These are phyloP conservation scores for Sequoia sempervirens DNA, from an alignment of 75 land plant genomes.

Conservation along the genomic window DNA sequence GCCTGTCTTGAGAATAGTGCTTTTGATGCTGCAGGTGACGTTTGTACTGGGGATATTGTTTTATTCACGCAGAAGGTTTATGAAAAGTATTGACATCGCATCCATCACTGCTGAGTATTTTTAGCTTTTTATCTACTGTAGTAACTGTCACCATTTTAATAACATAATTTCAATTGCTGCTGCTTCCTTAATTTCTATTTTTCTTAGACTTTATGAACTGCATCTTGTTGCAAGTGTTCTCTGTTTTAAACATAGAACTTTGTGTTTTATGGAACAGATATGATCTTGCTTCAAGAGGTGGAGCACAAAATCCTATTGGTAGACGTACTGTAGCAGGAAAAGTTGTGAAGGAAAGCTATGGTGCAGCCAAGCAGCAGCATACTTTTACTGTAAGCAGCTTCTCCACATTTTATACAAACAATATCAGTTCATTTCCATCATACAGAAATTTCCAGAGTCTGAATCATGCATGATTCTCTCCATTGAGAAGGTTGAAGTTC, in stretches of 20 bases:
- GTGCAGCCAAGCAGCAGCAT: slow-evolving; percentile 37
- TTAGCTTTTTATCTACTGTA: neutral
- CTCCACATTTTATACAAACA: neutral
- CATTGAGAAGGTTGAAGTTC: slow-evolving; percentile 21
- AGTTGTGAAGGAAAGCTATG: slow-evolving; percentile 45
- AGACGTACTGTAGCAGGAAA: slow-evolving; percentile 29
- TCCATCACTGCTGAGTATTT: neutral
- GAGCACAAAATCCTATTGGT: slow-evolving; percentile 17
- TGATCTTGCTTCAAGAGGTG: slow-evolving; percentile 18
- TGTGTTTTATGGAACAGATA: slow-evolving; percentile 13
- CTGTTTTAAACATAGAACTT: neutral
- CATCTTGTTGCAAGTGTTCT: neutral
- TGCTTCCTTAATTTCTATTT: neutral
- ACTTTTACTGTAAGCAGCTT: slow-evolving; percentile 31
- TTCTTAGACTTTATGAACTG: neutral
- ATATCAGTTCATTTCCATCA: neutral
- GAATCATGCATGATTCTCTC: slow-evolving; percentile 8
- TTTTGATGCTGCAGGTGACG: slow-evolving; percentile 25
- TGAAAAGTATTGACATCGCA: slow-evolving; percentile 16
- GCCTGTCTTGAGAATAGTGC: slow-evolving; percentile 2
- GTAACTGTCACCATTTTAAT: neutral
- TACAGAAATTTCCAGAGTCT: neutral
- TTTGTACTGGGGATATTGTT: slow-evolving; percentile 29
- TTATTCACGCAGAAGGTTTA: slow-evolving; percentile 29
- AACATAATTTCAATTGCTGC: neutral